Base-by-base conservation (phyloP, 2,329 filamentous ascomycete genomes). In the Fusarium sp. region DNA sequence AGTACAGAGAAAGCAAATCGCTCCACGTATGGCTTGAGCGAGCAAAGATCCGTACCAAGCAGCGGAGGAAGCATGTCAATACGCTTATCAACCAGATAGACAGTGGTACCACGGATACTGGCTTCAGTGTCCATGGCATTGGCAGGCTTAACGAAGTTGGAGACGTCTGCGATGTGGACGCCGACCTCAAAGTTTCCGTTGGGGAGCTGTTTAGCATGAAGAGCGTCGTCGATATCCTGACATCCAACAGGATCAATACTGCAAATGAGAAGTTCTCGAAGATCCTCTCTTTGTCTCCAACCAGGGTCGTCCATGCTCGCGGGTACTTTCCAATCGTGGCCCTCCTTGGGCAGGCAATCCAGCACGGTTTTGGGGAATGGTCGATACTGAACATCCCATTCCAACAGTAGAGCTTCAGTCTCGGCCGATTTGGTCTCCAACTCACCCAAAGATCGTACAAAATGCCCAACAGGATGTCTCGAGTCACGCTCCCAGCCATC, bases 61-160 rank as follows among this genome's bases (percentile, higher is more conserved):
- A 99, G 90, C 87, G 94, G 94, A 1, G 97, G 97, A 79, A 99
- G 87, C 97, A 99, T 99, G 84, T 99, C 97, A 75, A 99, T 99
- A 74, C 96, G 94, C 85, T 99, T 99, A 81, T 99, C 96, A 5
- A 99, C 96, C 17, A 99, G 85, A 78, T 99, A 99, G 28, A 99
- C 96, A 0, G 95, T 98, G 6, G 96, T 98, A 66, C 96, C 96
- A 74, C 96, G 91, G 76, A 97, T 89, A 76, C 94, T 96, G 5
- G 96, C 96, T 81, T 99, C 96, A 47, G 90, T 88, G 78, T 99
- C 97, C 96, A 99, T 99, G 55, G 96, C 92, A 76, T 95, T 99
- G 79, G 93, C 94, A 26, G 97, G 94, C 81, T 96, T 97, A 75
- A 99, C 96, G 77, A 99, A 99, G 81, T 99, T 92, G 11, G 96